A percentile compares a stretch with the other conserved stretches of the same genome.
Conservation (phyloP, 2,329 filamentous ascomycete species). For the Amesomyces nigricolor region DNA sequence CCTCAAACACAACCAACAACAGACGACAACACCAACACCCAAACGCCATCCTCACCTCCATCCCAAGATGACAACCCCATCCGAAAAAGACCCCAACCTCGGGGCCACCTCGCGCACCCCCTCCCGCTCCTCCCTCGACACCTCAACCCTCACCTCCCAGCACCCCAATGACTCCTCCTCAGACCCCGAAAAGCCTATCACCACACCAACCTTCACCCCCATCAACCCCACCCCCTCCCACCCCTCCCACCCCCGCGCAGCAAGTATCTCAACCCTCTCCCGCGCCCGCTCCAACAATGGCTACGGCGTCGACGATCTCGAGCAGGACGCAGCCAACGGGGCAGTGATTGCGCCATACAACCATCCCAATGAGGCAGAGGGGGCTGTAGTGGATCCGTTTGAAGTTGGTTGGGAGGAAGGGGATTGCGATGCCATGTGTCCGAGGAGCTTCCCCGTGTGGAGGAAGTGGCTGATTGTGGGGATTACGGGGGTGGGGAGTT, state of each 20-base stretch:
- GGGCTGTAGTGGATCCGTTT: constrained; percentile 41
- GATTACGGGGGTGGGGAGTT: constrained; percentile 66
- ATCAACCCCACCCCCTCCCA: constrained; percentile 19
- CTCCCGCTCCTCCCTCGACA: not conserved
- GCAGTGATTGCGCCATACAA: constrained; percentile 7
- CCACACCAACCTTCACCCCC: constrained; percentile 22
- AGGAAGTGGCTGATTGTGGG: constrained; percentile 75
- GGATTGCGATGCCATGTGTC: constrained; percentile 67
- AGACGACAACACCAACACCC: not conserved
- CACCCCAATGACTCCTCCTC: too few relatives aligned
- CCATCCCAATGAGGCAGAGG: not conserved
- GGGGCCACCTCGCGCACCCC: not conserved
- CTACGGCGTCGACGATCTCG: constrained; percentile 37
- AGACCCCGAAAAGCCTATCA: not conserved
- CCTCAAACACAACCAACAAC: too few relatives aligned
- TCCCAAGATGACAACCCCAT: not conserved
- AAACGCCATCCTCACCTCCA: not conserved
- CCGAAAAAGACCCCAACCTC: not conserved
- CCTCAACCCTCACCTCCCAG: not conserved
- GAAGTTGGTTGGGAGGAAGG: constrained; percentile 67
- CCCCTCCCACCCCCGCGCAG: not conserved
- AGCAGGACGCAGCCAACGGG: constrained; percentile 1
- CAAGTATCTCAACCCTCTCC: constrained; percentile 24
- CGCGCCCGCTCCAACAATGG: constrained; percentile 40
- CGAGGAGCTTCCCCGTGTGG: constrained; percentile 58